Evolutionary conservation across 768 basidiomycete species (phyloP), one percentile per base, ranked within the genome.

Genomic region (Rhodotorula sphaerocarpa): DNA sequence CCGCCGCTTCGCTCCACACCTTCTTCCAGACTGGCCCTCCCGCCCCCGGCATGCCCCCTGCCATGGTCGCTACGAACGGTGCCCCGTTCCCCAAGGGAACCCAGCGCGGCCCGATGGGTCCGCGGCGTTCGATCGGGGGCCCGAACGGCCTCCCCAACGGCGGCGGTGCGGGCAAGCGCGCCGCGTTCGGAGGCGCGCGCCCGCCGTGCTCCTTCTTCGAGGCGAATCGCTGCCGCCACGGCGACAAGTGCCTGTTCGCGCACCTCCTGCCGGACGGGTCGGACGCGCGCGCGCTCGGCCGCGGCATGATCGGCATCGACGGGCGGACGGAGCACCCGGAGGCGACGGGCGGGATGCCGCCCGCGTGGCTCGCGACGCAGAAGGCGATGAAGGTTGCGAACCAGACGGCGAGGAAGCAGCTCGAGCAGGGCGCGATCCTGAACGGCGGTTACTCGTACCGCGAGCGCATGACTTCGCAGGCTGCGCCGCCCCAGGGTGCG

Each of bases 151-250:
- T 41, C 41, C 50, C 36, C n/a, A 10, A 20, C 31, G 27, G 30
- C 23, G 23, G 23, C 36, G 39, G 42, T 6, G 42, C 33, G 21
- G 21, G 43, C 54, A 45, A 55, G 53, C 53, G 53, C 44, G 52
- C 45, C 36, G 42, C 60, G 12, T 18, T 61, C 41, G n/a, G 48
- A 43, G 28, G 34, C 18, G 39, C 57, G 20, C 59, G 63, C 31
- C 63, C 66, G 36, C 70, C 70, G 10, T 70, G 70, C 46, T 66
- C 65, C 25, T 70, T 65, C 64, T 70, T 70, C 59, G 63, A 64
- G 46, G 63, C 61, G 43, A 70, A 67, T 57, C 59, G 65, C 18
- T 70, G 70, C 66, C 55, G 65, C 25, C 66, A 70, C 64, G 61
- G 70, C 41, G 70, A 70, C 64, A 55, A 46, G 20, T 70, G 70